Base-by-base conservation (phyloP, 1,284 basidiomycete species). In the Fomitopsis palustris region DNA sequence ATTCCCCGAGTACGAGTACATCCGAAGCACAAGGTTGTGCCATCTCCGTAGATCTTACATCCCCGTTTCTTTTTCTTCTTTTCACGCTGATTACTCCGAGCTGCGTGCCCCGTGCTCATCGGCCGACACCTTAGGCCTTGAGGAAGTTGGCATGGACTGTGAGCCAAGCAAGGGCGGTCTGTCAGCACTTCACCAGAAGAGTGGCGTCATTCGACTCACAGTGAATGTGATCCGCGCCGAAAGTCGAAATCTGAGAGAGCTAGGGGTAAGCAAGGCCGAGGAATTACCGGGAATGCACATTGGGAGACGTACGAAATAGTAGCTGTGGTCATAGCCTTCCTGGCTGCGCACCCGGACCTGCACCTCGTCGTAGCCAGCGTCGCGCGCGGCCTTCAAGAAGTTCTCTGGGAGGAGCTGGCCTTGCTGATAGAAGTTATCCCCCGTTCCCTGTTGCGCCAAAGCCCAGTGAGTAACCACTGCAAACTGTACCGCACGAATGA, bases 241-340 rank as follows among this genome's bases (percentile, higher is more conserved):
- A 92, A 0, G 86, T 88, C 27, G 85, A 87, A 68, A 91, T 84
- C 80, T 87, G 69, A 41, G 39, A 21, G 45, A n/a, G 37, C n/a
- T 52, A 25, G 25, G 23, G 54, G 51, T 19, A 14, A 57, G 45
- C 14, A 51, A 14, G 39, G 35, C 57, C 55, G 55, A 60, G 38
- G 35, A 55, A 52, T 21, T 29, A 25, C 41, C 17, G 43, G 31
- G 38, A 31, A 38, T 39, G 37, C 17, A 27, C 35, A 37, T 37
- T 5, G 31, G 31, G 31, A 12, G 38, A 82, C 92, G 72, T 69
- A 95, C 93, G 69, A 96, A 96, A 75, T 88, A 96, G 74, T 96
- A 95, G 61, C 85, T 87, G 74, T 98, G 96, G 72, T 99, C 96
- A 70, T 97, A 98, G 10, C 88, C 95, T 53, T 92, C 89, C 59